Base-by-base conservation (phyloP, 352 stramenopile species). In the Globisporangium cylindrosporum region DNA sequence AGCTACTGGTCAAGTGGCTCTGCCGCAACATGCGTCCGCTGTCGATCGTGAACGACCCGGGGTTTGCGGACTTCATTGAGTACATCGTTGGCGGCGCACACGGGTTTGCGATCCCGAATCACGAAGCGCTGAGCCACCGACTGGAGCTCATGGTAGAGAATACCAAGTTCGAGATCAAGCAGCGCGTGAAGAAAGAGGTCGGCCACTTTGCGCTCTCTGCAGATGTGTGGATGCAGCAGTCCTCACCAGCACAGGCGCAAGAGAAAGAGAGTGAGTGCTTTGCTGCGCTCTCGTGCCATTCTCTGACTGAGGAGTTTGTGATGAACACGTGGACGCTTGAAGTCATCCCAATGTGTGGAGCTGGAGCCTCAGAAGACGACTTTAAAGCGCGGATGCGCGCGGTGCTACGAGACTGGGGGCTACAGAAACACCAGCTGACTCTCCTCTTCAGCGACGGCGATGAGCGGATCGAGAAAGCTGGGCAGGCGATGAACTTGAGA, bases 1-100 rank as follows among this genome's bases (percentile, higher is more conserved):
- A 86, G 54, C 58, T 78, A 56, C 66, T 86, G 7, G 25, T 84
- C 41, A 73, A 73, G 38, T 86, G 78, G 78, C 57, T 86, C 49
- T 71, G 72, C n/a, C 32, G 64, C n/a, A 73, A 64, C 29, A 62
- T 82, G 58, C 73, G 78, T 5, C 64, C 78, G 20, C 68, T 82
- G 12, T 70, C 72, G 12, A 61, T 79, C 32, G 74, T 75, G 0
- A 57, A 80, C 6, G 78, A 86, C 18, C 60, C 64, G 0, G 76
- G 74, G 9, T 75, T 86, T 36, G 64, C 54, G 14, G 70, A 65
- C 2, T 80, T 83, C 38, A 66, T 73, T 9, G 66, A 69, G 24
- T 74, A 70, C 41, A 66, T 82, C 43, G 56, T 59, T 20, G 55
- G 38, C 18, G 38, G 38, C 6, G 41, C 48, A 25, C 59, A 27